phyloP scores from a whole-genome alignment of 768 basidiomycete genomes.

The Mrakia hoshinonis region DNA sequence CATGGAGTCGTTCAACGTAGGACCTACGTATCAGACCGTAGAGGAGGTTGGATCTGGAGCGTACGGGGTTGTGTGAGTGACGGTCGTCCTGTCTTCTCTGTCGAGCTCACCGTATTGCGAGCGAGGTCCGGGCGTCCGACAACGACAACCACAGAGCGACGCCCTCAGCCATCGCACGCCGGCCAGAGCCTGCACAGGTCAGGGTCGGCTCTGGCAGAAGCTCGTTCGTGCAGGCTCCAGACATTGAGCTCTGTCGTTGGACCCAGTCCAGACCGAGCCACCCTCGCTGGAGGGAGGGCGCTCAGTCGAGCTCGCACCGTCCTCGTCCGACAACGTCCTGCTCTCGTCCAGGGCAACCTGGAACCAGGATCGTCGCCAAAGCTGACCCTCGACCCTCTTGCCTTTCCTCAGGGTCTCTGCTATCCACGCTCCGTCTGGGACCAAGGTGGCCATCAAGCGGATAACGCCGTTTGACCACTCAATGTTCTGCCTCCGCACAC shows the following conservation, averaged over 20 bases:
- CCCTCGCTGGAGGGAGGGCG: background rate
- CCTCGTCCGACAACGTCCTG: background rate
- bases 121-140: too few relatives aligned
- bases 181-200: too few relatives aligned
- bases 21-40: background rate
- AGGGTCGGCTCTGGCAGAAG: too few relatives aligned
- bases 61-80: slow-evolving; percentile 35
- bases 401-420: slow-evolving; percentile 42
- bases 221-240: too few relatives aligned
- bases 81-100: background rate
- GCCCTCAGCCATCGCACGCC: too few relatives aligned
- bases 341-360: too few relatives aligned
- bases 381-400: slow-evolving; percentile 16
- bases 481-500: slow-evolving; percentile 65
- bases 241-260: too few relatives aligned
- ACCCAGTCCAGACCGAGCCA: too few relatives aligned
- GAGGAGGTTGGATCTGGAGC: slow-evolving; percentile 19
- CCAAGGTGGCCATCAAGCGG: slow-evolving; percentile 86
- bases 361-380: too few relatives aligned
- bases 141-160: too few relatives aligned
- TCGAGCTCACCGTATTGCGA: background rate
- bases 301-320: background rate
- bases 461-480: slow-evolving; percentile 86
- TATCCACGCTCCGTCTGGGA: slow-evolving; percentile 62
- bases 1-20: slow-evolving; percentile 20